Evolutionary conservation across 169 alveolate genomes (phyloP).

Genomic region (Eimeria praecox): DNA sequence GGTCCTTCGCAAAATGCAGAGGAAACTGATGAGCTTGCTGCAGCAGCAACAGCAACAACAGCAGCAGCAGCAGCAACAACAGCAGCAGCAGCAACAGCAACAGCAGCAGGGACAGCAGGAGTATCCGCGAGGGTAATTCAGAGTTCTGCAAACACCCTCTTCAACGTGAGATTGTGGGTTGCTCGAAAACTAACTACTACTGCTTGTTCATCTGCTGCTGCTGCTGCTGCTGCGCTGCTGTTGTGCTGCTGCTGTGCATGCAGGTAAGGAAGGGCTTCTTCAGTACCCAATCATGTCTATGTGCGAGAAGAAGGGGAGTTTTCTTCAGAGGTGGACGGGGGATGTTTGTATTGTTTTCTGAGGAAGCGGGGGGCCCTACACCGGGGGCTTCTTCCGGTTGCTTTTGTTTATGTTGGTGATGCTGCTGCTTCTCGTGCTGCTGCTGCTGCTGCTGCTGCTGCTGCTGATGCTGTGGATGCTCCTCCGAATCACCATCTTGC

Average conservation of each 20-base stretch:
- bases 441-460: constrained; percentile 1
- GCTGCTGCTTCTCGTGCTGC: neutral
- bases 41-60: neutral
- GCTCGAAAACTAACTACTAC: no score
- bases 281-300: constrained; percentile 26
- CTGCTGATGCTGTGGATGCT: neutral
- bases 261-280: neutral
- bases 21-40: neutral
- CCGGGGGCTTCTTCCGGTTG: neutral
- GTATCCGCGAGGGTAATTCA: neutral
- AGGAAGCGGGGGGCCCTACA: neutral
- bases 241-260: constrained; percentile 12
- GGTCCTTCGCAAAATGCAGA: constrained; percentile 44
- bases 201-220: no score
- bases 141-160: neutral
- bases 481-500: neutral
- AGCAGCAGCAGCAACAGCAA: neutral
- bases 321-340: neutral
- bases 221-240: neutral
- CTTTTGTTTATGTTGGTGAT: neutral
- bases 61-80: neutral
- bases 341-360: neutral
- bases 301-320: neutral
- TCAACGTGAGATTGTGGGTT: neutral
- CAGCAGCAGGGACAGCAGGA: no score